Base-by-base conservation (phyloP, 2,329 filamentous ascomycete species). In the Botrytis hyacinthi region DNA sequence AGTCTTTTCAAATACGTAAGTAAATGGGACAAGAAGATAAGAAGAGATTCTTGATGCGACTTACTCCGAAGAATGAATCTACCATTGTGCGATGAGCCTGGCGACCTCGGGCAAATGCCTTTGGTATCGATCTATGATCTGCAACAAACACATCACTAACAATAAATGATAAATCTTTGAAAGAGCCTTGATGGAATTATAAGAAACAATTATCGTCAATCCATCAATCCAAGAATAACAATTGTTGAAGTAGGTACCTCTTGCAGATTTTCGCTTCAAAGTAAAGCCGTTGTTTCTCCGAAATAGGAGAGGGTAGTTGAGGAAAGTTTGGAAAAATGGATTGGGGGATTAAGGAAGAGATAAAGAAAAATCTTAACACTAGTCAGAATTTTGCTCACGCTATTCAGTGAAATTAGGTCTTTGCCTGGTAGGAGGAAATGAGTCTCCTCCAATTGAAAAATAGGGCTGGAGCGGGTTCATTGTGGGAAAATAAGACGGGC, bases 211-310 rank as follows among this genome's bases (percentile, higher is more conserved):
- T 26, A n/a, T 37, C 18, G 26, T 29, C 48, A 26, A 57, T 57
- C n/a, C 9, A 57, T 22, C 35, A 10, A 57, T 42, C 2, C 6
- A 51, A 26, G 4, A 32, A 22, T 42, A 14, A 32, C 9, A 32
- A 68, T 3, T 57, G 6, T 42, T 68, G 5, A 26, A 14, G 8
- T 42, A 26, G 8, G 8, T 42, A 57, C 16, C 35, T 68, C 42
- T 57, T 16, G 42, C 35, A 51, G 48, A 51, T 29, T 42, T 42
- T 68, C 66, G 66, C 48, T 68, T 68, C 66, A 35, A 68, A n/a
- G 26, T 18, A 29, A 51, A 37, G 37, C 26, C 14, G 22, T 68
- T 57, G 32, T 68, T 68, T 57, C 4, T 32, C 66, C 66, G 35
- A 42, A 42, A 29, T 40, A 57, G 66, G 66, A 54, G 26, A 20